Evolutionary conservation across 495 filamentous ascomycete genomes (phyloP).

Genomic region (Podospora tetraspora): DNA sequence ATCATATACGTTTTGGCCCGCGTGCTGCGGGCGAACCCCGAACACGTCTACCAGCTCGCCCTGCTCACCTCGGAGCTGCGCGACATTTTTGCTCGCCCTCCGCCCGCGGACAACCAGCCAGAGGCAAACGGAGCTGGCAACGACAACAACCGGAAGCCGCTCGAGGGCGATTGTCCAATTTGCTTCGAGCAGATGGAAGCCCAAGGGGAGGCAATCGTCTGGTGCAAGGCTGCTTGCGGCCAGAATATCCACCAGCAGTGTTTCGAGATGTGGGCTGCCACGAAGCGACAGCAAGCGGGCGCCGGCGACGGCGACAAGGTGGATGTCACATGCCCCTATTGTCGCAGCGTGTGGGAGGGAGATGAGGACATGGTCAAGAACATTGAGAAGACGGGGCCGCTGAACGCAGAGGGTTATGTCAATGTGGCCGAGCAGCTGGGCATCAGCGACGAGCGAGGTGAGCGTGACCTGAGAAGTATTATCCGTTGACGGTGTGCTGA

Average conservation of each 20-base stretch:
- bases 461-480: conserved; percentile 7
- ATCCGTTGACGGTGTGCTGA: background rate
- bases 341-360: conserved; percentile 56
- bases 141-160: conserved; percentile 39
- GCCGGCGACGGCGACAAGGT: conserved; percentile 1
- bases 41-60: conserved; percentile 70
- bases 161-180: conserved; percentile 75
- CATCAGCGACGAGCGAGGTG: conserved; percentile 51
- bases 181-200: conserved; percentile 65
- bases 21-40: conserved; percentile 56
- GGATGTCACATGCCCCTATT: conserved; percentile 59
- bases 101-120: conserved; percentile 26
- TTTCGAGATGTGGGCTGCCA: conserved; percentile 64
- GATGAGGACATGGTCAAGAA: conserved; percentile 46
- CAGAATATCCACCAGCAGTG: conserved; percentile 74
- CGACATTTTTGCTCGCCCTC: conserved; percentile 54
- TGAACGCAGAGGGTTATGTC: conserved; percentile 57
- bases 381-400: conserved; percentile 37
- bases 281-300: conserved; percentile 36
- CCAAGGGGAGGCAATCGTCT: conserved; percentile 55
- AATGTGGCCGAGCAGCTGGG: conserved; percentile 62
- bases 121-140: conserved; percentile 16
- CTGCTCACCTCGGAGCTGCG: conserved; percentile 61
- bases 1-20: conserved; percentile 52
- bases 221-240: conserved; percentile 67